Evolutionary conservation across 371 early-diverging fungal species (phyloP).

Genomic region (Ordospora colligata): DNA sequence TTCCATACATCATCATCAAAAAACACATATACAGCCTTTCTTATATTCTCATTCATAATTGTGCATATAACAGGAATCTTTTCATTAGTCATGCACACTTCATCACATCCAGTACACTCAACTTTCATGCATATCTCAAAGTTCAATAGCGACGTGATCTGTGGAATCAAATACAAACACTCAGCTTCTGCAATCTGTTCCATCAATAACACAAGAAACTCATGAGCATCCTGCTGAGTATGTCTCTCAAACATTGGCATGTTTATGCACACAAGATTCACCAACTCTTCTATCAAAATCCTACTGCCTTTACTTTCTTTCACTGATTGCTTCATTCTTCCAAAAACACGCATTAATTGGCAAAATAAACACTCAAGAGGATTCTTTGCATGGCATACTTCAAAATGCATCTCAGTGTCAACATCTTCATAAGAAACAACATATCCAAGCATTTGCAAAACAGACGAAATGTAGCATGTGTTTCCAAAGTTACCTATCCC

Average conservation of each 20-base stretch:
- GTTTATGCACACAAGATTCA: slow-evolving; percentile 25
- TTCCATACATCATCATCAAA: background rate
- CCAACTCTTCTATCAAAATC: slow-evolving; percentile 23
- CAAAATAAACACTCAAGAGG: slow-evolving; percentile 56
- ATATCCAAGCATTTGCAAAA: slow-evolving; percentile 50
- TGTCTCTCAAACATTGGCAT: slow-evolving; percentile 39
- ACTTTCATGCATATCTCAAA: slow-evolving; percentile 15
- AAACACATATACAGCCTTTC: slow-evolving; percentile 14
- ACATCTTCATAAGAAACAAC: slow-evolving; percentile 3
- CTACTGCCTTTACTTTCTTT: background rate
- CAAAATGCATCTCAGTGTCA: slow-evolving; percentile 37
- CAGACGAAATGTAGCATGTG: slow-evolving; percentile 59
- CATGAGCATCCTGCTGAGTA: slow-evolving; percentile 56
- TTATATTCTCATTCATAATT: slow-evolving; percentile 11
- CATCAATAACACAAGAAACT: slow-evolving; percentile 45
- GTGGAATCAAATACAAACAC: slow-evolving; percentile 23
- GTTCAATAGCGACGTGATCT: slow-evolving; percentile 22
- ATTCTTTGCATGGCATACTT: slow-evolving; percentile 32
- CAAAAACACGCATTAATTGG: slow-evolving; percentile 50
- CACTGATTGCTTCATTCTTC: slow-evolving; percentile 1
- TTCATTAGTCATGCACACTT: background rate
- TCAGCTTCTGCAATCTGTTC: slow-evolving; percentile 36
- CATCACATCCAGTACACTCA: slow-evolving; percentile 18
- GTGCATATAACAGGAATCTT: background rate
- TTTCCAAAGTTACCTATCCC: slow-evolving; percentile 58